Evolutionary conservation across 495 filamentous ascomycete genomes (phyloP), one percentile per base, ranked within the genome.

Genomic region (Penicillium manginii): DNA sequence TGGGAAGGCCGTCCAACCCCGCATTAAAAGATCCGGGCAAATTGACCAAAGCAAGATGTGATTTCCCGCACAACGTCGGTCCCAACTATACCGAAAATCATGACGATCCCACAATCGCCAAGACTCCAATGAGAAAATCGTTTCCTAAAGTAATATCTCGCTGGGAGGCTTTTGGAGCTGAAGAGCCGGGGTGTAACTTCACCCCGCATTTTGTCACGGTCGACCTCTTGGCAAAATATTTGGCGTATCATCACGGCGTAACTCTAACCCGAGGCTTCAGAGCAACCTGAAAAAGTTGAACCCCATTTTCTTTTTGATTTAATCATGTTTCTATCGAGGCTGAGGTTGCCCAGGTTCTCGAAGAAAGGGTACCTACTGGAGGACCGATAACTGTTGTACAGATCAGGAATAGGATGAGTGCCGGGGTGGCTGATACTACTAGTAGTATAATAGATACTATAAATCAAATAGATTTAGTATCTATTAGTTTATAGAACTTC

Each of bases 181-280:
- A 47, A 23, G 45, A 23, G 45, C 45, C 21, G 18, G 10, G 2
- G 11, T 47, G 45, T 14, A 22, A 22, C 45, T 26, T 22, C 21
- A 47, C 45, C 45, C 45, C 45, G 45, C 45, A 26, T 47, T 47
- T 47, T n/a, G 21, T 47, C 35, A 12, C 35, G 4, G 9, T 37
- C 35, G 35, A 37, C 9, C 14, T 11, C 35, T 37, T 37, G 35
- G 35, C 35, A 6, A 37, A 10, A 37, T 37, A 12, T 37, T 1
- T 37, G 14, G 35, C 35, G 15, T n/a, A 37, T 37, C 15, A n/a
- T n/a, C 15, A 11, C 35, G 35, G 35, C 15, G 3, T 37, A 37
- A 37, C 35, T 37, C 35, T 37, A 37, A 11, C 35, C 35, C 35
- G 35, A 37, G 35, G 35, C 15, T n/a, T 37, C 14, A 37, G 12